Conservation (phyloP, 805 yeast genomes). For the Crinitomyces ghanaensis region DNA sequence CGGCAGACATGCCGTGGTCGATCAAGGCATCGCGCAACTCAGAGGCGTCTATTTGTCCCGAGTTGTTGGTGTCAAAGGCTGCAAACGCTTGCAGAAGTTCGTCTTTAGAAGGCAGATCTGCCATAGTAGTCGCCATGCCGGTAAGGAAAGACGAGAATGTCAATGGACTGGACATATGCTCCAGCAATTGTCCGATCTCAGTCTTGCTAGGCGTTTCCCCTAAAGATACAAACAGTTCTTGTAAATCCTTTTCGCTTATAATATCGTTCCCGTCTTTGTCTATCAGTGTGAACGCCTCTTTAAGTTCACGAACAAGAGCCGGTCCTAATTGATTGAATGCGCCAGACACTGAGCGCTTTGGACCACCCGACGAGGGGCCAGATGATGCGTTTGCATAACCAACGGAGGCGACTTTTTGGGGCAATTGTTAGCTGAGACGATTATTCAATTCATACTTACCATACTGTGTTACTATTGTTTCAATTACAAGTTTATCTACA, state of each 20-base stretch:
- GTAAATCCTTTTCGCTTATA: constrained; percentile 26
- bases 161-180: constrained; percentile 29
- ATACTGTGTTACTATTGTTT: no score
- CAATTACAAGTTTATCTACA: no score
- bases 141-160: constrained; percentile 58
- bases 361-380: constrained; percentile 4
- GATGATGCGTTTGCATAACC: constrained; percentile 4
- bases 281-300: constrained; percentile 66
- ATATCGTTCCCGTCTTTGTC: constrained; percentile 74
- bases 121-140: constrained; percentile 45
- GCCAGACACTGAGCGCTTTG: constrained; percentile 19
- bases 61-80: constrained; percentile 33
- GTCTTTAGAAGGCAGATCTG: constrained; percentile 38
- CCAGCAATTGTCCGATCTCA: constrained; percentile 41
- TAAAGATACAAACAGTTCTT: constrained; percentile 33
- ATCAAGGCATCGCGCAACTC: constrained; percentile 41
- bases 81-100: constrained; percentile 50
- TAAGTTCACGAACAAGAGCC: constrained; percentile 51
- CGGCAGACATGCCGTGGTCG: constrained; percentile 31
- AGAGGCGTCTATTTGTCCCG: constrained; percentile 35
- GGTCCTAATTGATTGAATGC: constrained; percentile 38
- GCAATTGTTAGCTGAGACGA: not conserved
- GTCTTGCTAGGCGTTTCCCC: constrained; percentile 31
- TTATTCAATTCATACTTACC: not conserved
- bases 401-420: constrained; percentile 2